Evolutionary conservation across 2,329 filamentous ascomycete genomes (phyloP), one percentile per base, ranked within the genome.

Genomic region (Fusarium sp.): DNA sequence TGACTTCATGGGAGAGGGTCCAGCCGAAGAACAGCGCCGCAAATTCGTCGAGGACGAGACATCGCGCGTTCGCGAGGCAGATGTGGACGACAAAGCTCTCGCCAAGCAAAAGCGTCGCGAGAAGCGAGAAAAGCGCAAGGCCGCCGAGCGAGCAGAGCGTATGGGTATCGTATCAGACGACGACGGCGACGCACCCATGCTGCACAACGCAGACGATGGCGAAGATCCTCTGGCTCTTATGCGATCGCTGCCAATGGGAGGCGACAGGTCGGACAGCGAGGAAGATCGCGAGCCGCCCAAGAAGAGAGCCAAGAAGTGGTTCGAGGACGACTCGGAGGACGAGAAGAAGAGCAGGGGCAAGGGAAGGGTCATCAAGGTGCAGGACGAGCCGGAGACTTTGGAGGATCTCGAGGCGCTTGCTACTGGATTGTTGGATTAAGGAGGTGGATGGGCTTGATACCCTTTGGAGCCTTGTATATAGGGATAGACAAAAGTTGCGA

Each of bases 41-140:
- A 89, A 87, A 73, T 99, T 97, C 84, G 84, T 98, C 80, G 91
- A 93, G 52, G 87, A 87, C 68, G 95, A 98, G 81, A 85, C 88
- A 16, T 87, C 89, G 75, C 89, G 91, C 71, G 93, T 97, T 35
- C 86, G 87, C 73, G 86, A 89, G 77, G 93, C 92, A 25, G 96
- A 99, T 84, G 82, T 93, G 39, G 89, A 90, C 69, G 96, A 99
- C 83, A 98, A 97, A 85, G 88, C 89, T 73, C 81, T 92, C 19
- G 94, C 90, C 39, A 94, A 92, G 84, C 88, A 93, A 80, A 95
- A 94, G 87, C 90, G 88, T 80, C 87, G 88, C 76, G 92, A 93
- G 82, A 96, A 94, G 87, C 86, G 87, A 67, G 89, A 92, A 76
- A 94, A 92, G 84, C 85, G 88, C 72, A 95, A 93, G 84, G 89